Evolutionary conservation across 768 basidiomycete species (phyloP).

Genomic region (Leccinum arenicola): DNA sequence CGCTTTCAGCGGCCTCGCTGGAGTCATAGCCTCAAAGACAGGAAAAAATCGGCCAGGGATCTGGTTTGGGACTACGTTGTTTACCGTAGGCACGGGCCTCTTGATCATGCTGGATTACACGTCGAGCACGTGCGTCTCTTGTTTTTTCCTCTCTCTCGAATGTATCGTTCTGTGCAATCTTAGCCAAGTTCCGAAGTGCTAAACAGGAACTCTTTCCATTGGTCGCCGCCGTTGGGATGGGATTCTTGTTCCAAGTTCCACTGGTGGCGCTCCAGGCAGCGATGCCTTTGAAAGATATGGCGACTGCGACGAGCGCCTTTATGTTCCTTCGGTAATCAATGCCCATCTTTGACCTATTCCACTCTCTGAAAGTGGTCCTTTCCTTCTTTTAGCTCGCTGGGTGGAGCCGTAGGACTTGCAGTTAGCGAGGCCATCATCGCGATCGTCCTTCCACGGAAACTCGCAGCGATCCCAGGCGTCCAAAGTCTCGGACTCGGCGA

Average conservation of each 20-base stretch:
- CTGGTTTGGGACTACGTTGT: constrained; percentile 59
- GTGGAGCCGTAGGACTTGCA: constrained; percentile 71
- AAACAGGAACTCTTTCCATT: constrained; percentile 63
- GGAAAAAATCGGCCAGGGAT: constrained; percentile 59
- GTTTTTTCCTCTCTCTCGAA: background rate
- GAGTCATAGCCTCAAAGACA: constrained; percentile 54
- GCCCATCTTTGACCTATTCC: background rate
- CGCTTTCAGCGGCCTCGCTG: constrained; percentile 50
- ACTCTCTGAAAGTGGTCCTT: background rate
- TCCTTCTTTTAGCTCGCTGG: constrained; percentile 48
- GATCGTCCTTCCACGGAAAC: constrained; percentile 42
- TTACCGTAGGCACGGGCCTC: constrained; percentile 65
- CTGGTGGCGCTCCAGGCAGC: constrained; percentile 79
- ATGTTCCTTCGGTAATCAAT: constrained; percentile 57
- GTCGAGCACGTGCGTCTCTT: constrained; percentile 45
- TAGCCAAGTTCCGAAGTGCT: constrained; percentile 39
- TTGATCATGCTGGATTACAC: constrained; percentile 64
- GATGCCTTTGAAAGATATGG: constrained; percentile 86
- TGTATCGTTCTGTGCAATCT: background rate
- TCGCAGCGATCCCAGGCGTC: constrained; percentile 33
- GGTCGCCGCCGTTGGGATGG: constrained; percentile 62
- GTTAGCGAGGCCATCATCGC: constrained; percentile 69
- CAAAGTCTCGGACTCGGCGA: constrained; percentile 29
- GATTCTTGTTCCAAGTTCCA: constrained; percentile 63
- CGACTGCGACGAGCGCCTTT: constrained; percentile 72